Evolutionary conservation across 805 yeast genomes (phyloP).

Genomic region (Lipomyces sp.): DNA sequence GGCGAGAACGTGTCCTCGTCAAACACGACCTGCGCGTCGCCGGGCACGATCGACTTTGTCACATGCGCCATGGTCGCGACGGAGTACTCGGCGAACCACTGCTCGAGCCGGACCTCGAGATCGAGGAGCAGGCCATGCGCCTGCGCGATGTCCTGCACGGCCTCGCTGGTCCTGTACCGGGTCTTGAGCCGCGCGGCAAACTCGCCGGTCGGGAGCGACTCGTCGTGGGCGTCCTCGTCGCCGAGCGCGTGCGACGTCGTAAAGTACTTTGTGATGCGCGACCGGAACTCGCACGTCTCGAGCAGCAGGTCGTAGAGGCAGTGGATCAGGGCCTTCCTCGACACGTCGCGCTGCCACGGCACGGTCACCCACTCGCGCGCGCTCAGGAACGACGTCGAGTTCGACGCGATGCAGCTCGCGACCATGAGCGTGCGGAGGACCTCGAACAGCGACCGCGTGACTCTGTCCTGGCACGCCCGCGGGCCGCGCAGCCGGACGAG

Average conservation of each 20-base stretch:
- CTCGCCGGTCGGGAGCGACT: neutral
- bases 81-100: neutral
- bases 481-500: constrained; percentile 9
- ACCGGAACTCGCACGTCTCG: neutral
- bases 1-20: neutral
- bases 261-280: neutral
- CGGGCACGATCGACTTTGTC: too few species aligned
- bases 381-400: neutral
- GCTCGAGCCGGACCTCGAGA: constrained; percentile 1
- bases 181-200: neutral
- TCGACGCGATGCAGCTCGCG: neutral
- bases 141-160: neutral
- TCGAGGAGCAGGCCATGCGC: neutral
- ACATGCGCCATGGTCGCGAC: too few species aligned
- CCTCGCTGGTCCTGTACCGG: neutral
- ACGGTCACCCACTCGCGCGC: constrained; percentile 5
- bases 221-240: neutral
- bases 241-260: neutral
- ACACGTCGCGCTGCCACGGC: constrained; percentile 2
- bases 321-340: neutral
- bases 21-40: neutral
- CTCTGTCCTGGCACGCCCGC: constrained; percentile 4
- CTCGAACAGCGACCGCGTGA: neutral
- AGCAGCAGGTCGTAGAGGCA: constrained; percentile 1
- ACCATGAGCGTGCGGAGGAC: constrained; percentile 4